Conservation (phyloP, 2,329 filamentous ascomycete species). For the Colletotrichum tropicale region DNA sequence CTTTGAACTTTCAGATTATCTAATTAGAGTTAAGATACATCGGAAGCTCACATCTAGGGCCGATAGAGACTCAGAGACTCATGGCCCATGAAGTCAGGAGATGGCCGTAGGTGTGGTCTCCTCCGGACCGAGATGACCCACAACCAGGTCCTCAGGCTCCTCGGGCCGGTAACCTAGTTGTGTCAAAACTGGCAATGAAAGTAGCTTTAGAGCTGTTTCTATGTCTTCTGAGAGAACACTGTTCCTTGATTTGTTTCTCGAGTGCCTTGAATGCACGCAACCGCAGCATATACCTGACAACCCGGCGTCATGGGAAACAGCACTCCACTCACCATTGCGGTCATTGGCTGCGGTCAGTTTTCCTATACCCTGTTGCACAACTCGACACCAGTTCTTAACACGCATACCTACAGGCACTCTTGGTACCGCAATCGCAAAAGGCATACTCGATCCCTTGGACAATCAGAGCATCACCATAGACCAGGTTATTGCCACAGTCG, state of each 20-base stretch:
- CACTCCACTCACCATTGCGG: neutral
- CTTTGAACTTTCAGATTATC: neutral
- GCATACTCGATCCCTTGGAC: neutral
- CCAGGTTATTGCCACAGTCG: neutral
- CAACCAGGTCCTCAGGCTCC: too few relatives aligned
- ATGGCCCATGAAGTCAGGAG: neutral
- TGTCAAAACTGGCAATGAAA: neutral
- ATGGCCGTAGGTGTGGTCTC: neutral
- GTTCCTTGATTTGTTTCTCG: neutral
- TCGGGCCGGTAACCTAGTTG: neutral
- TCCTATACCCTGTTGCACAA: neutral
- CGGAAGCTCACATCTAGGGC: too few relatives aligned
- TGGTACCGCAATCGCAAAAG: neutral
- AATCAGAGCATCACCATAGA: neutral
- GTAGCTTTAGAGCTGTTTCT: neutral
- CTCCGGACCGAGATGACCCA: neutral
- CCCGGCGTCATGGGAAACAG: neutral
- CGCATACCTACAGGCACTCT: neutral
- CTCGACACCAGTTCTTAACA: neutral
- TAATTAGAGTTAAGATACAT: too few relatives aligned
- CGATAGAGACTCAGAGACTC: neutral
- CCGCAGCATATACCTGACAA: fast-evolving
- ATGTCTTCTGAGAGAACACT: fast-evolving
- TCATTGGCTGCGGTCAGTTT: neutral
- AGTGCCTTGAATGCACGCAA: neutral